Evolutionary conservation across 2,329 filamentous ascomycete genomes (phyloP).

Genomic region (Cladosporium sp.): DNA sequence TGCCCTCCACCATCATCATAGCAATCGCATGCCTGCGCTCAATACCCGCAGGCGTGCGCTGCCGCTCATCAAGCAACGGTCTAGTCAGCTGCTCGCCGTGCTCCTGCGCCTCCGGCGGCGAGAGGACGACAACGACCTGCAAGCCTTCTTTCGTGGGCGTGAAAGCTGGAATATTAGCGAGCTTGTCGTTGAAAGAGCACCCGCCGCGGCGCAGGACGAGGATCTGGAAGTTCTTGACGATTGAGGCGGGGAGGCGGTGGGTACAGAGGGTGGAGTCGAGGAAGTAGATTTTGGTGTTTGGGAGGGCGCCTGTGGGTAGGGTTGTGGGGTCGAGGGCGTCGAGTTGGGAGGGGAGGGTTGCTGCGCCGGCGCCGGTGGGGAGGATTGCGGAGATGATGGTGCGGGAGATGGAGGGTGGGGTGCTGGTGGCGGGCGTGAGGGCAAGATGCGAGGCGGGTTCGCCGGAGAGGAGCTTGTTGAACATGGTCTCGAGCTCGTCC

Average conservation of each 20-base stretch:
- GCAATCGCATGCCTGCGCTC: constrained; percentile 71
- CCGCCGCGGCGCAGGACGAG: constrained; percentile 79
- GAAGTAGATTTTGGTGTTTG: constrained; percentile 57
- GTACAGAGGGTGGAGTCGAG: constrained; percentile 70
- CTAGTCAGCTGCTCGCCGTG: constrained; percentile 48
- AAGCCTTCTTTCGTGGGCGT: constrained; percentile 57
- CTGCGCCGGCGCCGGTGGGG: constrained; percentile 64
- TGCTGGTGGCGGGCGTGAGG: constrained; percentile 11
- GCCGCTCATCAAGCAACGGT: constrained; percentile 74
- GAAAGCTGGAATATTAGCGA: constrained; percentile 80
- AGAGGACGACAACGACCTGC: constrained; percentile 80
- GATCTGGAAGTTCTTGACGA: constrained; percentile 65
- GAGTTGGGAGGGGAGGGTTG: constrained; percentile 58
- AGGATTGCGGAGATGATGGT: constrained; percentile 51
- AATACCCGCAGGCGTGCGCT: constrained; percentile 70
- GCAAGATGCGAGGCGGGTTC: neutral
- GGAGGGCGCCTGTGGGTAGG: constrained; percentile 40
- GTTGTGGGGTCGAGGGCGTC: constrained; percentile 49
- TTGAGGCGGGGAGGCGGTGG: constrained; percentile 50
- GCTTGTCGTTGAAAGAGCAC: constrained; percentile 81
- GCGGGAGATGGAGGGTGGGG: neutral
- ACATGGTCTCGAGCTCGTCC: constrained; percentile 52
- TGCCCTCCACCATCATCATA: constrained; percentile 80
- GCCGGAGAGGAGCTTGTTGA: constrained; percentile 41
- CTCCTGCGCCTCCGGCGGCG: constrained; percentile 52